A percentile compares a stretch with the other conserved stretches of the same genome.
Conservation (phyloP, 208 protist genomes). For the Porcisia hertigi region DNA sequence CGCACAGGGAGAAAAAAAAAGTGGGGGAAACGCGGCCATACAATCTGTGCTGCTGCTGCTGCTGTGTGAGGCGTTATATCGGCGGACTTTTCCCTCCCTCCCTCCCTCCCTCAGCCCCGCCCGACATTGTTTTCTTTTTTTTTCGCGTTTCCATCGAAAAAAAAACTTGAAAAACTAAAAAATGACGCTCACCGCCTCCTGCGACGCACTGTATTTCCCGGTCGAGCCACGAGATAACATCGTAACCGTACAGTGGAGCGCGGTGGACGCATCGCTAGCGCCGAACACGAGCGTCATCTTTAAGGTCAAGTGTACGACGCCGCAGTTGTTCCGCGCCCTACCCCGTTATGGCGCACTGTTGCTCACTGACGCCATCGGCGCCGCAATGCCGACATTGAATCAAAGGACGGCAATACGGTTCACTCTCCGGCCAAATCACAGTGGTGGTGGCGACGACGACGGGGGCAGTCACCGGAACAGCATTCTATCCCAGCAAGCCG, state of each 20-base stretch:
- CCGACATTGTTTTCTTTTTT: background rate
- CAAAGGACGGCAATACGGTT: slow-evolving; percentile 36
- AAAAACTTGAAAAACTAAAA: no score
- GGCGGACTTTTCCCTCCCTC: background rate
- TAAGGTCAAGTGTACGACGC: slow-evolving; percentile 83
- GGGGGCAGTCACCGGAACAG: slow-evolving; percentile 4
- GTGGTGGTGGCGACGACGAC: slow-evolving; percentile 1
- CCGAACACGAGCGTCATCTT: slow-evolving; percentile 62
- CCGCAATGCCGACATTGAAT: slow-evolving; percentile 2
- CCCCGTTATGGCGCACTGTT: slow-evolving; percentile 77
- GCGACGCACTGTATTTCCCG: slow-evolving; percentile 73
- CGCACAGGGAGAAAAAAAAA: background rate
- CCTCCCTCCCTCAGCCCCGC: background rate
- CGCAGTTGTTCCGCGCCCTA: slow-evolving; percentile 72
- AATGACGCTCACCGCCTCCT: slow-evolving; percentile 65
- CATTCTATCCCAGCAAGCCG: background rate
- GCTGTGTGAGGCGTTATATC: no score
- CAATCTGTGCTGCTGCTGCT: background rate
- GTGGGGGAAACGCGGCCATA: background rate
- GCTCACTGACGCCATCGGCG: slow-evolving; percentile 42
- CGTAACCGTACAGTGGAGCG: slow-evolving; percentile 48
- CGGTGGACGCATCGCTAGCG: slow-evolving; percentile 11
- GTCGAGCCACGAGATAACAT: slow-evolving; percentile 61
- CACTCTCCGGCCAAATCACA: slow-evolving; percentile 37
- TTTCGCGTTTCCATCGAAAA: no score